Conservation (phyloP, 1,284 basidiomycete genomes). For the Heterobasidion parviporum region DNA sequence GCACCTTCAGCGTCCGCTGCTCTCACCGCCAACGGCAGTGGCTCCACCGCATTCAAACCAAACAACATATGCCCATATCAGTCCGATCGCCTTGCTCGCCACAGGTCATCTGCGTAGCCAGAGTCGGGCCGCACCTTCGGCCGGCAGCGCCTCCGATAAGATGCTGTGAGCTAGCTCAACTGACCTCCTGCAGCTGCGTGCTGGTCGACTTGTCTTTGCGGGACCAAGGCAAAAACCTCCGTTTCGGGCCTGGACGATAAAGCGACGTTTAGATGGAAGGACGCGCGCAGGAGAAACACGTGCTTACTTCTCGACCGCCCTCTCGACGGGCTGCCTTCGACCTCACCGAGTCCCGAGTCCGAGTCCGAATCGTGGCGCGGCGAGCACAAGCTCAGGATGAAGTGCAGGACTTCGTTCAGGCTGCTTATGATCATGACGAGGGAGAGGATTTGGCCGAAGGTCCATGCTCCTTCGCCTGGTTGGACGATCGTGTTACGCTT, state of each 20-base stretch:
- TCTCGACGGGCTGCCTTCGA: background rate
- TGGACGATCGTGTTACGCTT: constrained; percentile 3
- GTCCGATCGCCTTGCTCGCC: too few species aligned
- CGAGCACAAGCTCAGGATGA: background rate
- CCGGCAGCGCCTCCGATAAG: too few species aligned
- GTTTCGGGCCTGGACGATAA: background rate
- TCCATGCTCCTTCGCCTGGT: background rate
- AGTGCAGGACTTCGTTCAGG: constrained; percentile 4
- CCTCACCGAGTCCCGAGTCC: background rate
- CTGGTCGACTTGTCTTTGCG: background rate
- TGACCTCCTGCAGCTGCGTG: background rate
- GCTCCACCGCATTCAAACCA: too few species aligned
- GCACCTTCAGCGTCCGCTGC: too few species aligned
- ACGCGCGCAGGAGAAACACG: too few species aligned
- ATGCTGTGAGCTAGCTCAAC: too few species aligned
- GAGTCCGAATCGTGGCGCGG: background rate
- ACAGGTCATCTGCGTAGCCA: too few species aligned
- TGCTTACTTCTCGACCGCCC: background rate
- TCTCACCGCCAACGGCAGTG: too few species aligned
- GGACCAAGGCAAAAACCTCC: background rate
- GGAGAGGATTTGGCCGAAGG: constrained; percentile 8
- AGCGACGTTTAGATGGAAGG: background rate
- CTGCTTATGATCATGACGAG: constrained; percentile 8
- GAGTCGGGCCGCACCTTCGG: too few species aligned
- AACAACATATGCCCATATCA: too few species aligned